Conservation (phyloP, 495 filamentous ascomycete species). For the Talaromyces trachyspermus region DNA sequence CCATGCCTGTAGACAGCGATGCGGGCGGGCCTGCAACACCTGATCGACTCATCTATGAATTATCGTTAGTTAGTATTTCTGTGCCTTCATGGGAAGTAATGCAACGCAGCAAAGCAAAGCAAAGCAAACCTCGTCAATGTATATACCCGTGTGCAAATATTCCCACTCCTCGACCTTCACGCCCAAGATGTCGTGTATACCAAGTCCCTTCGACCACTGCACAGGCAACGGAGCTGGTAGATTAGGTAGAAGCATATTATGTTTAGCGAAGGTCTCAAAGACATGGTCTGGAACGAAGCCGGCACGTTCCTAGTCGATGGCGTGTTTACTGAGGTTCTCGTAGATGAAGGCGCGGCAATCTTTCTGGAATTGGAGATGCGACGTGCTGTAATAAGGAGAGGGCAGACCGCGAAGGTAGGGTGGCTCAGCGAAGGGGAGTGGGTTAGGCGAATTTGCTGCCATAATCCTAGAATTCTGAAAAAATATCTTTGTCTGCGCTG, state of each 20-base stretch:
- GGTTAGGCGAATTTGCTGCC: conserved; percentile 26
- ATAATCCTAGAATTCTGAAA: too few species aligned
- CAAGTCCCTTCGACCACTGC: conserved; percentile 55
- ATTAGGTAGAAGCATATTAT: conserved; percentile 57
- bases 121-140: conserved; percentile 49
- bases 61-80: not conserved
- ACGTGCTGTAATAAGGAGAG: conserved; percentile 58
- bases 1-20: conserved; percentile 58
- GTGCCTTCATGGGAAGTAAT: too few species aligned
- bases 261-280: conserved; percentile 50
- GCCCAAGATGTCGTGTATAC: conserved; percentile 58
- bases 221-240: conserved; percentile 62
- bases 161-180: conserved; percentile 70
- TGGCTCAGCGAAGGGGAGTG: conserved; percentile 66
- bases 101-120: not conserved
- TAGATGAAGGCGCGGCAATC: conserved; percentile 57
- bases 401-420: conserved; percentile 63
- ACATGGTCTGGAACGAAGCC: conserved; percentile 56
- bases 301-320: conserved; percentile 58
- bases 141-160: conserved; percentile 64
- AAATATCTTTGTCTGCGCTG: too few species aligned
- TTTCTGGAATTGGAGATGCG: conserved; percentile 58
- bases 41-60: conserved; percentile 48
- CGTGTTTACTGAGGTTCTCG: conserved; percentile 51
- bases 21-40: conserved; percentile 54